Evolutionary conservation across 2,329 filamentous ascomycete species (phyloP).

Genomic region (Calonectria hongkongensis): DNA sequence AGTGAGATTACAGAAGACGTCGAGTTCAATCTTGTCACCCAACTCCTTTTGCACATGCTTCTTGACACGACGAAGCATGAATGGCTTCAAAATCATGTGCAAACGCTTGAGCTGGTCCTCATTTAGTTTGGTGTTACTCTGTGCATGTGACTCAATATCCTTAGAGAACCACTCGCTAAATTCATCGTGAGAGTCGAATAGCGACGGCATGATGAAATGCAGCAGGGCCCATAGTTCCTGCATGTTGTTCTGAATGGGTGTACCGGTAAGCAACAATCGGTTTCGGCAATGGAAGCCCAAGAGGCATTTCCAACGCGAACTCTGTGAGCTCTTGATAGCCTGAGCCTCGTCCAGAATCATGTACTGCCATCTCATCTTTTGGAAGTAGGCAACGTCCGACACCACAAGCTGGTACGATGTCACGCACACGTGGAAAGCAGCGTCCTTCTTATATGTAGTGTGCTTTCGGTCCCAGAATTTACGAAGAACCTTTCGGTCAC

Average conservation of each 20-base stretch:
- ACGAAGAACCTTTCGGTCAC: constrained; percentile 94
- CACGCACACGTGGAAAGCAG: constrained; percentile 95
- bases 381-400: constrained; percentile 96
- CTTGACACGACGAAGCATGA: constrained; percentile 99
- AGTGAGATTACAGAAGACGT: constrained; percentile 97
- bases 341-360: constrained; percentile 99
- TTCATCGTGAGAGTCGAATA: constrained; percentile 95
- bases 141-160: constrained; percentile 97
- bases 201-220: constrained; percentile 99
- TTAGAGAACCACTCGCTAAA: constrained; percentile 97
- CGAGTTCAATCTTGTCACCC: constrained; percentile 97
- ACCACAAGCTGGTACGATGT: constrained; percentile 99
- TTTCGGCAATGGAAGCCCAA: constrained; percentile 97
- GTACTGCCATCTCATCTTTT: constrained; percentile 99
- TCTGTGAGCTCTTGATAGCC: constrained; percentile 98
- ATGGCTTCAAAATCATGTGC: constrained; percentile 99
- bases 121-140: constrained; percentile 99
- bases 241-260: constrained; percentile 99
- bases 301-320: constrained; percentile 96
- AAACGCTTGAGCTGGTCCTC: constrained; percentile 97
- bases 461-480: constrained; percentile 99
- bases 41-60: constrained; percentile 99
- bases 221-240: constrained; percentile 98
- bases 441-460: constrained; percentile 94
- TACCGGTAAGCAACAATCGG: constrained; percentile 93